Evolutionary conservation across 768 basidiomycete species (phyloP), one percentile per base, ranked within the genome.

Genomic region (Hericium coralloides): DNA sequence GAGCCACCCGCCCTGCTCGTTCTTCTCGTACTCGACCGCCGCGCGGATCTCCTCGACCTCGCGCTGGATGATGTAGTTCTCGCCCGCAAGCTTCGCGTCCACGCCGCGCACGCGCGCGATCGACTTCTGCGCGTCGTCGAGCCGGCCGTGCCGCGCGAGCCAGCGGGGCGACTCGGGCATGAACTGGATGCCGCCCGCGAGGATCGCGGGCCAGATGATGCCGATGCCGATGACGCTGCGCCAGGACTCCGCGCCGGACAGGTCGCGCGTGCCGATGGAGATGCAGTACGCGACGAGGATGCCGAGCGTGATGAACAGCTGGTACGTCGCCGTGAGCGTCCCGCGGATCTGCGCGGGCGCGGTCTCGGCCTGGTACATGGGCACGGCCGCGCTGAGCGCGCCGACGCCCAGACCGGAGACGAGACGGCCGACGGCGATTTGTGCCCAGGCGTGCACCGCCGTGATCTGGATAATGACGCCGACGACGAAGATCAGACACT

Each of bases 261-360:
- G 65, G 25, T 70, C 18, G 55, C 84, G 78, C 0, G 87, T 79
- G n/a, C 81, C 87, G 60, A 87, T 81, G n/a, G 78, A 79, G 53
- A 89, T 82, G 60, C 78, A 81, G 66, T 87, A 85, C 37, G 85
- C 81, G 43, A 85, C 76, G 36, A 86, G 75, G 59, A 85, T 87
- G 64, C 87, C 86, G 59, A 84, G 75, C 0, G 85, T 87, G 63
- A 87, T 85, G 69, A 85, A 83, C 14, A 84, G 71, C 63, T 83
- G 80, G 61, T 79, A 81, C 4, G 79, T 80, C 2, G 79, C 80
- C 53, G 84, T 86, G 31, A 85, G 69, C 1, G 84, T 79, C 3
- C 88, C 87, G 54, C 87, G 79, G 56, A 89, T 82, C 60, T 87
- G 80, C 12, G 82, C 74, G 12, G 87, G 88, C 0, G 85, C 85